Evolutionary conservation across 345 rosid genomes (phyloP).

Genomic region (Arabidopsis suecica): DNA sequence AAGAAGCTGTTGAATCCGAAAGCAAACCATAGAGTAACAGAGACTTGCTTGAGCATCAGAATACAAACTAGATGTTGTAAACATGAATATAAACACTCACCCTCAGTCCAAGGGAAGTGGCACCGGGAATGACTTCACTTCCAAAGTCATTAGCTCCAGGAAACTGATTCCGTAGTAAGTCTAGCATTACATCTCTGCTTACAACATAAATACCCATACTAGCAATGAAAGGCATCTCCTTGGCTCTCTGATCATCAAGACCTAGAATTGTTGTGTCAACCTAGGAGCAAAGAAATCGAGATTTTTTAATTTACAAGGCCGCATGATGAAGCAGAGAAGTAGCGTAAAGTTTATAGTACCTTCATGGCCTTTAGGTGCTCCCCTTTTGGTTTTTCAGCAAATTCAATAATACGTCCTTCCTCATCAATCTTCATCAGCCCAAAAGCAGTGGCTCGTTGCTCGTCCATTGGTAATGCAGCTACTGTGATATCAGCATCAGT

Average conservation of each 20-base stretch:
- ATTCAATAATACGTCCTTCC: constrained; percentile 94
- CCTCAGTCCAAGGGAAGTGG: constrained; percentile 86
- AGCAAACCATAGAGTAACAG: not conserved
- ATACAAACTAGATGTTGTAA: not conserved
- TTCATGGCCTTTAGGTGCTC: constrained; percentile 92
- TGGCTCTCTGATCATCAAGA: constrained; percentile 90
- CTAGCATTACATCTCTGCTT: constrained; percentile 86
- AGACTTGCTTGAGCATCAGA: not conserved
- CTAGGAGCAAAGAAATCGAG: constrained; percentile 43
- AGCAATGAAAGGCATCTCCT: constrained; percentile 95
- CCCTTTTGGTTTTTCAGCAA: constrained; percentile 93
- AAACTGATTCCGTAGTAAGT: constrained; percentile 79
- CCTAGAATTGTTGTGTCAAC: constrained; percentile 95
- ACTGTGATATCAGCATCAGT: constrained; percentile 97
- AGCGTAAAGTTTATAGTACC: constrained; percentile 42
- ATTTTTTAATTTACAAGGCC: not conserved
- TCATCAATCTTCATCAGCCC: constrained; percentile 98
- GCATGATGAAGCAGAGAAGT: not conserved
- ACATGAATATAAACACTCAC: constrained; percentile 47
- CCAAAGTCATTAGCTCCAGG: constrained; percentile 99
- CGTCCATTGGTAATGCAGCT: constrained; percentile 96
- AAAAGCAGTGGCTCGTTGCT: constrained; percentile 88
- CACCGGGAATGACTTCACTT: constrained; percentile 98
- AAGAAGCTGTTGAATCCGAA: constrained; percentile 18
- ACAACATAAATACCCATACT: constrained; percentile 99